Conservation (phyloP, 345 rosid species). For the Xanthoceras sorbifolium region DNA sequence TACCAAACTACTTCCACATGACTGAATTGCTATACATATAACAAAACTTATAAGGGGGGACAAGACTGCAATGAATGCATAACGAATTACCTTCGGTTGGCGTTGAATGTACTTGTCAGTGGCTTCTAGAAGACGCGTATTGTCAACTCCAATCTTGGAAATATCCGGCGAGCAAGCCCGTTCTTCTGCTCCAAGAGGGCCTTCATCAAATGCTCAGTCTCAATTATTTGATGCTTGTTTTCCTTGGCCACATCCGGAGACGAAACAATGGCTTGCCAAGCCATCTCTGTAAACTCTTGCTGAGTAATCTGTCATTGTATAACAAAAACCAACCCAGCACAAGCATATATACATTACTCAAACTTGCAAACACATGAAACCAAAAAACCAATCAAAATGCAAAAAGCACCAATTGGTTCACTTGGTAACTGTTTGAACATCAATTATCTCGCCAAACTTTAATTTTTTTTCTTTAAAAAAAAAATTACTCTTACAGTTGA, state of each 20-base stretch:
- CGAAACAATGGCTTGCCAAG: constrained; percentile 97
- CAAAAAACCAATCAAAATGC: neutral
- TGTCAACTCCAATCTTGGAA: constrained; percentile 85
- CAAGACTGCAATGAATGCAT: neutral
- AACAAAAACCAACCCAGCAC: constrained; percentile 9
- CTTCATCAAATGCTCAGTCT: constrained; percentile 97
- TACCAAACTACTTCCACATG: neutral
- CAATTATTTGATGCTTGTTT: constrained; percentile 97
- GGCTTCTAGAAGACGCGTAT: constrained; percentile 85
- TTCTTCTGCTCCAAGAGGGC: constrained; percentile 95
- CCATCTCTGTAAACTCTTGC: constrained; percentile 98
- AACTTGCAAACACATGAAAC: too few species aligned
- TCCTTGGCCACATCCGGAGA: constrained; percentile 94
- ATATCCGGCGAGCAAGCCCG: constrained; percentile 93
- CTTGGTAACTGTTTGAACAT: neutral
- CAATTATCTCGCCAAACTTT: neutral
- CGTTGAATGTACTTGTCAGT: constrained; percentile 89
- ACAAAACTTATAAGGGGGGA: neutral
- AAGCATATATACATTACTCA: neutral
- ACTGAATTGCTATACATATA: neutral
- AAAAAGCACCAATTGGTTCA: neutral
- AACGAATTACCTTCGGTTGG: constrained; percentile 78
- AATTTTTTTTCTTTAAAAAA: too few species aligned
- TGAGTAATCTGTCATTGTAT: constrained; percentile 68
- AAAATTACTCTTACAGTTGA: constrained; percentile 72